phyloP scores from a whole-genome alignment of 1,284 basidiomycete genomes.

The Phylloboletellus chloephorus region DNA sequence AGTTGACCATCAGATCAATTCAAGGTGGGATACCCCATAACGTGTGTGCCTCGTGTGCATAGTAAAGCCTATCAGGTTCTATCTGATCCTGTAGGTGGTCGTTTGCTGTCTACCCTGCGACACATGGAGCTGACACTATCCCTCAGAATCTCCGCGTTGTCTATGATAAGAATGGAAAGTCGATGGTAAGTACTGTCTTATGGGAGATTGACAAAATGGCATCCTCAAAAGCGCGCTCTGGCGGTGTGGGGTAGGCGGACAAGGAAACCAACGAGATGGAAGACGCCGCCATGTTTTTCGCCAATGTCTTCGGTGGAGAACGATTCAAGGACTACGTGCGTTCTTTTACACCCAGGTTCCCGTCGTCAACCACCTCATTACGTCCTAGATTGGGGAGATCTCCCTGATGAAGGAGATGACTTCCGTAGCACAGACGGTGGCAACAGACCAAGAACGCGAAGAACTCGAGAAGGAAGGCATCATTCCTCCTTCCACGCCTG shows the following conservation, averaged over 20 bases:
- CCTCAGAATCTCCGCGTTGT: constrained; percentile 77
- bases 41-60: constrained; percentile 18
- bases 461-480: constrained; percentile 72
- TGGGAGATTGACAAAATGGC: constrained; percentile 6
- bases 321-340: constrained; percentile 80
- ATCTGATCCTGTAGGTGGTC: constrained; percentile 64
- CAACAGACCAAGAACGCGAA: constrained; percentile 88
- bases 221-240: constrained; percentile 1
- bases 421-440: constrained; percentile 70
- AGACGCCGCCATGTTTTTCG: constrained; percentile 88
- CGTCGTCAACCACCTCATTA: constrained; percentile 1
- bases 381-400: constrained; percentile 80
- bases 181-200: constrained; percentile 51
- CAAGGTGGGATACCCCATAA: constrained; percentile 22
- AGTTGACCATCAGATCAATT: constrained; percentile 23
- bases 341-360: constrained; percentile 13
- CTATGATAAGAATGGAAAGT: constrained; percentile 94
- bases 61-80: constrained; percentile 91
- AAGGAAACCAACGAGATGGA: constrained; percentile 72
- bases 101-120: constrained; percentile 16
- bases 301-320: constrained; percentile 88
- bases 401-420: constrained; percentile 91
- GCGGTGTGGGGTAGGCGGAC: constrained; percentile 45
- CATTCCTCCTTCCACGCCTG: constrained; percentile 21
- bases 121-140: constrained; percentile 18